Evolutionary conservation across 2,329 filamentous ascomycete species (phyloP), one percentile per base, ranked within the genome.

Genomic region (Incumbomyces lentus): DNA sequence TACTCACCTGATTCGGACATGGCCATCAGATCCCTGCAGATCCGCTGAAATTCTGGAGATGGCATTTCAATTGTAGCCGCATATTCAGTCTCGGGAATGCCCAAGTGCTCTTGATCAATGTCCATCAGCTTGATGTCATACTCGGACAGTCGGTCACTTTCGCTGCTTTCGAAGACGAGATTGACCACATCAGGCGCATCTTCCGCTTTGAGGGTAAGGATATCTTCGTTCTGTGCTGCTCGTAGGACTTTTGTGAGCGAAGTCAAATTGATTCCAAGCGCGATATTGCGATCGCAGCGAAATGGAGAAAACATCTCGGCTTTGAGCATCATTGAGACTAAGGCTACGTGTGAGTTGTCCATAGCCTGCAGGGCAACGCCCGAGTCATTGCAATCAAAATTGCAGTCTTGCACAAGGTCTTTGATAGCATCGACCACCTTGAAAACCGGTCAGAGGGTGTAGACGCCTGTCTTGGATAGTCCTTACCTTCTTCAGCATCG

Each of bases 71-170:
- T 86, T 14, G 85, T 92, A 40, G 92, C 85, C 33, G 88, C 84
- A 64, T 98, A 98, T 62, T 98, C 92, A n/a, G 93, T 98, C 60
- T 98, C 90, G 13, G 92, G 92, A 60, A 98, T 98, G 53, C 92
- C 92, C 69, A 98, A 73, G 68, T 98, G 92, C 76, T 98, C 92
- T 73, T 98, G 93, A 70, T 98, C 92, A 67, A 98, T 98, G 67
- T 98, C 92, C 92, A 98, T 98, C 66, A 98, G 81, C 78, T 98
- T 98, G 70, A 98, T 85, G 68, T 98, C 92, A 68, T 98, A 98
- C 75, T 98, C 93, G 78, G 86, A 94, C 64, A 98, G 79, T 57
- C 92, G 79, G 69, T 98, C 92, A 60, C 79, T 85, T 62, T 84
- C 81, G 56, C 78, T 73, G 74, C 81, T 94, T 80, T 98, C 93